Evolutionary conservation across 2,329 filamentous ascomycete genomes (phyloP).

Genomic region (Colletotrichum ledebouriae): DNA sequence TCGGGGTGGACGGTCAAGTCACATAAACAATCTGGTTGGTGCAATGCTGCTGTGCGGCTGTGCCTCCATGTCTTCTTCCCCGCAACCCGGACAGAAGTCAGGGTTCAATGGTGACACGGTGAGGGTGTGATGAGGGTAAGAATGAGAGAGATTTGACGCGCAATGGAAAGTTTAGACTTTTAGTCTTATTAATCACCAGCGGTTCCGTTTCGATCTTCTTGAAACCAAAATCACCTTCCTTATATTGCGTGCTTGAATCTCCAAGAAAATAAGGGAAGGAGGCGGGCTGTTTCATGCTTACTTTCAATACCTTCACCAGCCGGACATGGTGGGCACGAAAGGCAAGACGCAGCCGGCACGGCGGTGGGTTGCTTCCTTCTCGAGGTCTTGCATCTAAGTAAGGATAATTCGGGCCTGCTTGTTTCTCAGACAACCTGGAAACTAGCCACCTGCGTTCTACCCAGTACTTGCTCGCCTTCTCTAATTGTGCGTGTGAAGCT

Average conservation of each 20-base stretch:
- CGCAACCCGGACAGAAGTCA: too few relatives aligned
- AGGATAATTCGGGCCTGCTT: too few relatives aligned
- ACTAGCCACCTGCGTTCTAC: too few relatives aligned
- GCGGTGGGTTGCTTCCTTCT: too few relatives aligned
- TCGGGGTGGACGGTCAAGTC: conserved; percentile 5
- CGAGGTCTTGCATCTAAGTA: too few relatives aligned
- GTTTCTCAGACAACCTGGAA: too few relatives aligned
- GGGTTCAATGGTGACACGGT: neutral
- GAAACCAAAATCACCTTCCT: too few relatives aligned
- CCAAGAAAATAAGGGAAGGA: neutral
- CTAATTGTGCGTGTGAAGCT: neutral
- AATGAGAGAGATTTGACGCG: too few relatives aligned
- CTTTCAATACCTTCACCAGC: neutral
- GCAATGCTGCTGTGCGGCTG: neutral
- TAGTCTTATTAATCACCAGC: too few relatives aligned
- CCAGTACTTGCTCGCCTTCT: too few relatives aligned
- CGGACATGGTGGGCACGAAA: neutral
- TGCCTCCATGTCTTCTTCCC: neutral
- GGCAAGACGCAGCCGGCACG: neutral
- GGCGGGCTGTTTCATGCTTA: neutral
- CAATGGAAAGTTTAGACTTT: too few relatives aligned
- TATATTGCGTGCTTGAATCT: conserved; percentile 10
- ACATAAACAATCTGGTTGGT: neutral
- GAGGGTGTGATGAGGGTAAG: too few relatives aligned
- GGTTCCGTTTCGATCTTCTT: neutral